Conservation (phyloP, 2,329 filamentous ascomycete species). For the Dothistroma pini region DNA sequence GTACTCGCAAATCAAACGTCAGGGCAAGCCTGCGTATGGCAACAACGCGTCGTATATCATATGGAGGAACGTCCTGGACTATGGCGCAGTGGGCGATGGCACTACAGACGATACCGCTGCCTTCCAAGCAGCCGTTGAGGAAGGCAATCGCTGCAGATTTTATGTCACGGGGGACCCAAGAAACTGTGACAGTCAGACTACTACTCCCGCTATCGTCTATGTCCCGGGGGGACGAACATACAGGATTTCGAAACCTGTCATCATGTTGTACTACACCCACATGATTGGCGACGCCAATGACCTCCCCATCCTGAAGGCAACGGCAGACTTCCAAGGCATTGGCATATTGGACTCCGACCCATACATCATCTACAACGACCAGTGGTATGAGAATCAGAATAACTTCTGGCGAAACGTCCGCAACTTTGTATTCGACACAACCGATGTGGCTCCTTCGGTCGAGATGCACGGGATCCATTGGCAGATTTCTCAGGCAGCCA, state of each 20-base stretch:
- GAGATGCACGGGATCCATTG: conserved; percentile 57
- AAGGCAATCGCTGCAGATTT: conserved; percentile 30
- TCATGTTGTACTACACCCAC: conserved; percentile 91
- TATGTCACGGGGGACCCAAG: conserved; percentile 1
- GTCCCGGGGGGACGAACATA: conserved; percentile 82
- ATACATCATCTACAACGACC: conserved; percentile 31
- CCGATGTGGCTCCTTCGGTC: conserved; percentile 21
- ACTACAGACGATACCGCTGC: conserved; percentile 75
- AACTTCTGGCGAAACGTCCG: conserved; percentile 56
- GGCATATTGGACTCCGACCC: conserved; percentile 34
- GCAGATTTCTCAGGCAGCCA: conserved; percentile 63
- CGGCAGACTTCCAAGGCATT: conserved; percentile 30
- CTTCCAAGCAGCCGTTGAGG: conserved; percentile 34
- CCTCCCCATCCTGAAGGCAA: conserved; percentile 57
- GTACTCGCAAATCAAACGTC: conserved; percentile 42
- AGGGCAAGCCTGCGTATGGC: conserved; percentile 40
- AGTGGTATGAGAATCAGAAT: conserved; percentile 36
- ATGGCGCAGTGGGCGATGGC: conserved; percentile 54
- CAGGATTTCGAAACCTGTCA: conserved; percentile 69
- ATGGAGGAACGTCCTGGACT: conserved; percentile 48
- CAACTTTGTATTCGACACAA: conserved; percentile 56
- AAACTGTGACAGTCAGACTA: conserved; percentile 74
- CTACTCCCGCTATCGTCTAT: conserved; percentile 80
- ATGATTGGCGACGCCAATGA: conserved; percentile 75
- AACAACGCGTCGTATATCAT: conserved; percentile 40